These are phyloP conservation scores for Terana coerulea DNA, from an alignment of 768 basidiomycete species.

Conservation along the genomic window DNA sequence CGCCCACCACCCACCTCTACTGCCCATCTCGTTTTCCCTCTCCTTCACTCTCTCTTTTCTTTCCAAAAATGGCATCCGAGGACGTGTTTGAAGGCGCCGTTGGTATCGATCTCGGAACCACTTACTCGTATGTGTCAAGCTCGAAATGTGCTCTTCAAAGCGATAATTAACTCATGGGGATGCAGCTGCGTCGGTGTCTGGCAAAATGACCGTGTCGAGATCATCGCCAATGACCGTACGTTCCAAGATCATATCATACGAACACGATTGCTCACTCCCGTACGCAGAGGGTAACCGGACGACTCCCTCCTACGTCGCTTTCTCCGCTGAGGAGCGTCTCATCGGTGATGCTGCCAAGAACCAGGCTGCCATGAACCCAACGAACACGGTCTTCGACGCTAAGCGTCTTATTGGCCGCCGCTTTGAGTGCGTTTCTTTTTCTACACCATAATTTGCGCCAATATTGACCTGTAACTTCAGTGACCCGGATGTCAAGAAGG, in stretches of 20 bases:
- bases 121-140: slow-evolving; percentile 73
- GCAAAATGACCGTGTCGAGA: slow-evolving; percentile 99
- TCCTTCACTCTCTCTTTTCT: slow-evolving; percentile 31
- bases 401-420: slow-evolving; percentile 98
- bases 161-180: slow-evolving; percentile 18
- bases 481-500: slow-evolving; percentile 93
- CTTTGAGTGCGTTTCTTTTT: slow-evolving; percentile 65
- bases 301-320: slow-evolving; percentile 99
- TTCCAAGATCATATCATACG: slow-evolving; percentile 15
- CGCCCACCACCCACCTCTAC: slow-evolving; percentile 24
- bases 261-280: slow-evolving; percentile 2
- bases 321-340: slow-evolving; percentile 92
- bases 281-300: slow-evolving; percentile 92
- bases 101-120: slow-evolving; percentile 96
- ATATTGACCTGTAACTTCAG: slow-evolving; percentile 33
- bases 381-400: slow-evolving; percentile 98
- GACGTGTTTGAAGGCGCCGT: slow-evolving; percentile 95
- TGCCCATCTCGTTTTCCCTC: slow-evolving; percentile 18
- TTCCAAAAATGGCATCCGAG: slow-evolving; percentile 64
- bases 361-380: slow-evolving; percentile 99
- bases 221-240: slow-evolving; percentile 96
- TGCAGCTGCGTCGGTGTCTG: slow-evolving; percentile 95
- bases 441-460: slow-evolving; percentile 1
- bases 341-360: slow-evolving; percentile 99
- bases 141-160: slow-evolving; percentile 4